These are phyloP conservation scores for Leccinellum rugosiceps DNA, from an alignment of 768 basidiomycete species.

Conservation along the genomic window DNA sequence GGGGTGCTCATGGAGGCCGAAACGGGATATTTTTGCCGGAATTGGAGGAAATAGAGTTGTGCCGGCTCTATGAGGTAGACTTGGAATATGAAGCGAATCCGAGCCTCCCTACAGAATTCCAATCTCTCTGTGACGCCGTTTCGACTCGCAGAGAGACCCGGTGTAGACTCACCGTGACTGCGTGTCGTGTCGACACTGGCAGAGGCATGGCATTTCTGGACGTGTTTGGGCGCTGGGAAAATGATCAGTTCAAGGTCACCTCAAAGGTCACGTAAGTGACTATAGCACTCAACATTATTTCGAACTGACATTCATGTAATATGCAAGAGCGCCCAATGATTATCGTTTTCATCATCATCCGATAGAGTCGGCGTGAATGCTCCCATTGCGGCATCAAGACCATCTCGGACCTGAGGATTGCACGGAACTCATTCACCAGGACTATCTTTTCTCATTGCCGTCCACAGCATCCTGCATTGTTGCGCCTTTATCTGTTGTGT, in stretches of 20 bases:
- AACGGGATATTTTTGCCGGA: background rate
- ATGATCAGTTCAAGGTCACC: background rate
- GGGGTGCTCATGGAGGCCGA: background rate
- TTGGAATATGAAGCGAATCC: background rate
- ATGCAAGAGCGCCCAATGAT: background rate
- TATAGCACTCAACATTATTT: background rate
- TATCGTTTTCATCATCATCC: background rate
- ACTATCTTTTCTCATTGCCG: too few relatives aligned
- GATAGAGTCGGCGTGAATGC: background rate
- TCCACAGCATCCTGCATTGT: background rate
- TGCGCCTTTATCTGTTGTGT: background rate
- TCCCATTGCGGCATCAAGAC: background rate
- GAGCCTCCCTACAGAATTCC: background rate
- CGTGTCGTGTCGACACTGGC: background rate
- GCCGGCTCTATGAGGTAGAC: too few relatives aligned
- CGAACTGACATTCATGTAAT: background rate
- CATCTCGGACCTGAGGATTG: background rate
- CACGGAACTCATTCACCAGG: too few relatives aligned
- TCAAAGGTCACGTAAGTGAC: background rate
- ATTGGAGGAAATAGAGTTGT: background rate
- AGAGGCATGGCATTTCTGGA: background rate
- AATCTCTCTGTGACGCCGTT: background rate
- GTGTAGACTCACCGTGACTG: background rate
- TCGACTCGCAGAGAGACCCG: background rate
- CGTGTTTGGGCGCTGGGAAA: background rate